Evolutionary conservation across 306 rosid genomes (phyloP), one percentile per base, ranked within the genome.

Genomic region (Oemleria cerasiformis): DNA sequence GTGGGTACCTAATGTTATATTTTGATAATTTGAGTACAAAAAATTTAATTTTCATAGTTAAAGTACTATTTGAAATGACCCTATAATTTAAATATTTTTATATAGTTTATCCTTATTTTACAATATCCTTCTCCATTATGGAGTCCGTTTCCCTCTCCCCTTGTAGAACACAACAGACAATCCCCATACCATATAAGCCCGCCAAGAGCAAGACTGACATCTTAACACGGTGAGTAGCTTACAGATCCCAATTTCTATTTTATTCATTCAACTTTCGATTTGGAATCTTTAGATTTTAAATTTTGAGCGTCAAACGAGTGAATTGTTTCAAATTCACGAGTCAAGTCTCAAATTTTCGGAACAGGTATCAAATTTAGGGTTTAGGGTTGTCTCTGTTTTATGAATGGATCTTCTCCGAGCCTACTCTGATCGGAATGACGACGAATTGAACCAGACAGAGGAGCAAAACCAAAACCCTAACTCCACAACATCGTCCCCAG

Each of bases 381-480:
- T 59, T 30, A 59, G 42, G 64, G 6, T 44, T 3, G 17, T 25
- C 56, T 15, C 4, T 11, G 17, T 48, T 73, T 20, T 49, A 17
- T 36, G 56, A 42, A 92, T 92, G 97, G 98, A 92, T 84, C 93
- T 86, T 19, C 79, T 90, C 43, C 88, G 65, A 73, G 77, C 86
- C 39, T 90, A 92, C 86, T 21, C 78, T 17, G 90, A 81, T 70
- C 84, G 68, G 76, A 82, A 82, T 67, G 79, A 84, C 77, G 85
- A 57, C 57, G 76, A 72, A n/a, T 70, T 69, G 4, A 67, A 53
- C 55, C 68, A 48, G 2, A 44, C 75, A 4, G 77, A 70, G 9
- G 41, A 25, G 78, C 55, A 74, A 67, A 54, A 17, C 5, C 77
- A 69, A 76, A 88, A 73, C 84, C 91, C 92, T 77, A 86, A 77